Percentiles rank a stretch among this genome's conserved stretches.
Evolutionary conservation across 805 yeast genomes (phyloP).

Genomic region (Blastobotrys terrestris): DNA sequence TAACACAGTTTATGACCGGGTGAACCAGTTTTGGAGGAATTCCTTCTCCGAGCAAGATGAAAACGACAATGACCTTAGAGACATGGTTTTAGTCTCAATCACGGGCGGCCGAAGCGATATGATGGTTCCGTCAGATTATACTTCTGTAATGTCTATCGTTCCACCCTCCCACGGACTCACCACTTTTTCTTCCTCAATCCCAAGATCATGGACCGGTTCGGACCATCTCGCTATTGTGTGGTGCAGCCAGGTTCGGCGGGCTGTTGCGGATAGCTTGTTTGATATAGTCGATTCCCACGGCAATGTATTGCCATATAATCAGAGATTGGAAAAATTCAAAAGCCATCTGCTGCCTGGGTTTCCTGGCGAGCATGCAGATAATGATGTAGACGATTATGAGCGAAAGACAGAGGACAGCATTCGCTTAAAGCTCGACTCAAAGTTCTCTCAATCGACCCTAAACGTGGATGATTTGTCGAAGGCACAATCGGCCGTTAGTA

Average conservation of each 20-base stretch:
- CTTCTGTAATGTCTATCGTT: constrained; percentile 59
- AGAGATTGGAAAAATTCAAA: constrained; percentile 55
- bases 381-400: background rate
- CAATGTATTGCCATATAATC: constrained; percentile 41
- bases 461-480: background rate
- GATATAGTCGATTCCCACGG: constrained; percentile 37
- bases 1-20: constrained; percentile 57
- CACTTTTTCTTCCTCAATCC: constrained; percentile 75
- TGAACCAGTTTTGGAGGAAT: constrained; percentile 71
- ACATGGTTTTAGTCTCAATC: constrained; percentile 68
- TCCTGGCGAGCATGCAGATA: constrained; percentile 13
- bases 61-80: constrained; percentile 36
- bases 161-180: constrained; percentile 76
- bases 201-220: constrained; percentile 84
- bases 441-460: background rate
- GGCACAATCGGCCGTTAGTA: background rate
- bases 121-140: constrained; percentile 82
- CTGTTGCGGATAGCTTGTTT: constrained; percentile 50
- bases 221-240: constrained; percentile 92
- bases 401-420: background rate
- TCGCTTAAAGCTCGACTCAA: background rate
- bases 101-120: constrained; percentile 79
- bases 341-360: constrained; percentile 32
- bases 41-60: constrained; percentile 43
- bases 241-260: constrained; percentile 77